These are phyloP conservation scores for Chamaecrista fasciculata DNA, from an alignment of 306 rosid genomes.

Conservation along the genomic window DNA sequence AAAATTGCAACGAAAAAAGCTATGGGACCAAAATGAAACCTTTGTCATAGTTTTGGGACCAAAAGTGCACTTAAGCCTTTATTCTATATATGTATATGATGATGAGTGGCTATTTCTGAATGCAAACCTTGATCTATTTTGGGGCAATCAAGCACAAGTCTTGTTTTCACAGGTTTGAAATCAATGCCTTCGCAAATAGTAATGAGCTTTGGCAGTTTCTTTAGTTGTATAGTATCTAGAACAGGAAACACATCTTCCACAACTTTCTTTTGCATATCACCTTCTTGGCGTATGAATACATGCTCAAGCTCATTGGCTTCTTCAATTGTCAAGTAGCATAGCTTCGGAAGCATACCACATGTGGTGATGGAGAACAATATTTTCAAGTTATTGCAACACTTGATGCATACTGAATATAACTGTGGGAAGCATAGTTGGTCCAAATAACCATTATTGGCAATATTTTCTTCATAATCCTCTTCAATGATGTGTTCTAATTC, in stretches of 20 bases:
- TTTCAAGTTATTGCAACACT: neutral
- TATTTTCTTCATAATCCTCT: neutral
- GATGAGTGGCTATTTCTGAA: neutral
- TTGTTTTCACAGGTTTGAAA: neutral
- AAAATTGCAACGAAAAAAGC: no score
- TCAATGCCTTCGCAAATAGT: neutral
- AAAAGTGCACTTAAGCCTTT: no score
- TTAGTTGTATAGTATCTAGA: fast-evolving
- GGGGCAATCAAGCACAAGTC: neutral
- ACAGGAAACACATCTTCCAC: neutral
- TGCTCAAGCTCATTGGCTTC: neutral
- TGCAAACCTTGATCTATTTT: neutral
- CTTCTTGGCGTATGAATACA: neutral
- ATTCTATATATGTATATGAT: no score
- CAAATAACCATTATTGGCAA: neutral
- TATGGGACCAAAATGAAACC: no score
- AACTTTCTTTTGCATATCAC: neutral
- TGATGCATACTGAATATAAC: fast-evolving
- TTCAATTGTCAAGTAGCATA: fast-evolving
- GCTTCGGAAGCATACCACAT: neutral
- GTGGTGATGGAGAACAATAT: neutral
- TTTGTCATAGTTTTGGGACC: no score
- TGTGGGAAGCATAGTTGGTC: neutral
- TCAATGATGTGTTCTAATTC: neutral
- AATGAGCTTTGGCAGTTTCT: neutral